Base-by-base conservation (phyloP, 331 rosid genomes). In the Arachis monticola region DNA sequence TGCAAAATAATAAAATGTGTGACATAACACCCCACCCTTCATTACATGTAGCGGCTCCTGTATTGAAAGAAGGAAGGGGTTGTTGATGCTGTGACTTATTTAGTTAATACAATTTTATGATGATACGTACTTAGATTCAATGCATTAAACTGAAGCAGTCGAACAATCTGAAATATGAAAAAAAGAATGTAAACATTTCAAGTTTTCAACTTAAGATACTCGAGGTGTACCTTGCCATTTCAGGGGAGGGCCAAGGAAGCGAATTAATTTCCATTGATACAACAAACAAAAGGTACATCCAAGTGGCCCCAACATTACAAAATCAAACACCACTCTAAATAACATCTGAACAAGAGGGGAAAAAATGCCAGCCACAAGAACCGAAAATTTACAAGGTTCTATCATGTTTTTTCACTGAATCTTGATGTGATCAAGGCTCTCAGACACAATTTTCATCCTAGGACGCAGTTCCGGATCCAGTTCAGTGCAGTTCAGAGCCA, bases 401-500 rank as follows among this genome's bases (percentile, higher is more conserved):
- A 14, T 12, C 13, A 53, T 53, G 59, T 10, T 63, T 38, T 35
- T 50, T 81, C 86, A 78, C 56, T 80, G 88, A 64, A 60, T 47
- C 78, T 79, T 82, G 78, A 92, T 81, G 32, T 85, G 80, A 83
- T 88, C 97, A 55, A 92, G 91, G 80, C 85, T 87, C 82, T 90
- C 96, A 0, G 91, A 90, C 50, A 92, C 93, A 0, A 81, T 84
- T 83, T 82, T 80, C 92, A 92, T 92, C 77, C 97, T 83, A 4
- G 97, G 96, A 1, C 97, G 93, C 68, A 90, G 13, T 67, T 92
- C 97, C 0, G 96, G 87, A 64, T 92, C 97, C 0, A 83, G 84
- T 78, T 90, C 97, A 1, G 96, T 90, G 86, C 97, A 92, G 67
- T 82, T 90, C 2, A 92, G 84, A 44, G 97, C 96, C 64, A 90